phyloP scores from a whole-genome alignment of 2,329 filamentous ascomycete genomes.

The Fusarium sp. region DNA sequence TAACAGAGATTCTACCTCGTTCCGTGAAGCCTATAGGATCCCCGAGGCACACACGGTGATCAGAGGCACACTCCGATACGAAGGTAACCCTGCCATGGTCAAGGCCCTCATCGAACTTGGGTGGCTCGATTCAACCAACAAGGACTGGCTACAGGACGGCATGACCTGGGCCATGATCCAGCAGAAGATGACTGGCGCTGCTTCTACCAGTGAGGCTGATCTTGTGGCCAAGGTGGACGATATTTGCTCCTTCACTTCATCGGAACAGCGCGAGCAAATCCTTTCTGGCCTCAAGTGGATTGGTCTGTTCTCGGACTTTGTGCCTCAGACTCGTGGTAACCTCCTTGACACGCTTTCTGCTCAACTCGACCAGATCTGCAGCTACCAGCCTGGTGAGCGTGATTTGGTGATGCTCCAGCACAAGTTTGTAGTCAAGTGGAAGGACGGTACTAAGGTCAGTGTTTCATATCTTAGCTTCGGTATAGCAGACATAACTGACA shows the following conservation, averaged over 20 bases:
- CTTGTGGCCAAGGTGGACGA: background rate
- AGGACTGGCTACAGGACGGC: background rate
- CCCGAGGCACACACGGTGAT: background rate
- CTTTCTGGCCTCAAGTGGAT: background rate
- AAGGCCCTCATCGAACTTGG: background rate
- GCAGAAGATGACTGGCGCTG: background rate
- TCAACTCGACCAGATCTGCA: background rate
- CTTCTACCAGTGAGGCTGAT: background rate
- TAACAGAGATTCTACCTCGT: background rate
- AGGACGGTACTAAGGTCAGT: background rate
- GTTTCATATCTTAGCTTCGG: background rate
- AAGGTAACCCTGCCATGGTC: fast-evolving
- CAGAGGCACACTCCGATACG: background rate
- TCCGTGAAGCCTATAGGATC: background rate
- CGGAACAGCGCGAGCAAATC: background rate
- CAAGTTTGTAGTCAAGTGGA: background rate
- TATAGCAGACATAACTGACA: background rate
- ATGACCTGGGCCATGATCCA: background rate
- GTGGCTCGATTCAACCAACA: background rate
- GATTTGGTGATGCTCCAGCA: background rate
- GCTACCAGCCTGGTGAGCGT: background rate
- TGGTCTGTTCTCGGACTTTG: background rate
- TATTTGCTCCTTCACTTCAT: background rate
- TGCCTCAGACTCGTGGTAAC: fast-evolving
- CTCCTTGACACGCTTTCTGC: background rate